These are phyloP conservation scores for Euphorbia pulcherrima DNA, from an alignment of 345 rosid species.

Conservation along the genomic window DNA sequence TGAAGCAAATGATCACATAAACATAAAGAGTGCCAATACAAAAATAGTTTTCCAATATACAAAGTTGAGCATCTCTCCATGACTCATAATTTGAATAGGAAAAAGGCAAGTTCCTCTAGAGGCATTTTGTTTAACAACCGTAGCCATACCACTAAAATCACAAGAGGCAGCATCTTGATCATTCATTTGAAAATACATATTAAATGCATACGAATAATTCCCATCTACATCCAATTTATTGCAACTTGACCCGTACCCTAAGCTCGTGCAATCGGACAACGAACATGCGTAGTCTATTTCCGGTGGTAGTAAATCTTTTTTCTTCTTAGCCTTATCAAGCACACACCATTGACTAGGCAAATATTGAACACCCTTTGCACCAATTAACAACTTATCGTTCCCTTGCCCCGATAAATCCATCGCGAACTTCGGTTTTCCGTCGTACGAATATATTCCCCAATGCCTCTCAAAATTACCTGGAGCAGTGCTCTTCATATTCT, in stretches of 20 bases:
- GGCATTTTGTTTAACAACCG: conserved; percentile 39
- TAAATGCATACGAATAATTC: conserved; percentile 67
- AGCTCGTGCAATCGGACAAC: conserved; percentile 50
- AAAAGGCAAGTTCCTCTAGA: conserved; percentile 46
- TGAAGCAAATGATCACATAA: conserved; percentile 11
- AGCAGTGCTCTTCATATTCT: conserved; percentile 62
- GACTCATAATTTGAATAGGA: conserved; percentile 51
- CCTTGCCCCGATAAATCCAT: conserved; percentile 64
- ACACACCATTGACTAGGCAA: conserved; percentile 60
- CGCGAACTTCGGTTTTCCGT: conserved; percentile 65
- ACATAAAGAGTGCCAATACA: neutral
- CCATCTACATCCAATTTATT: conserved; percentile 20
- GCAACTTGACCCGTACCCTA: conserved; percentile 44
- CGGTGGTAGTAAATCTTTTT: conserved; percentile 7
- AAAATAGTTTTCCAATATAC: neutral
- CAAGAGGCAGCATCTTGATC: conserved; percentile 60
- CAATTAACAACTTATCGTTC: conserved; percentile 41
- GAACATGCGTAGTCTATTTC: conserved; percentile 52
- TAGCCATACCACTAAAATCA: conserved; percentile 55
- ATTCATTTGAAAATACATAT: conserved; percentile 56
- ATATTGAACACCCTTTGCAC: conserved; percentile 62
- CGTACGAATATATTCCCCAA: conserved; percentile 82
- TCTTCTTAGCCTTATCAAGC: conserved; percentile 22
- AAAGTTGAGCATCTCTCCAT: conserved; percentile 25
- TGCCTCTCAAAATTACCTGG: conserved; percentile 82